Evolutionary conservation across 2,329 filamentous ascomycete genomes (phyloP).

Genomic region (Diaporthe destruens): DNA sequence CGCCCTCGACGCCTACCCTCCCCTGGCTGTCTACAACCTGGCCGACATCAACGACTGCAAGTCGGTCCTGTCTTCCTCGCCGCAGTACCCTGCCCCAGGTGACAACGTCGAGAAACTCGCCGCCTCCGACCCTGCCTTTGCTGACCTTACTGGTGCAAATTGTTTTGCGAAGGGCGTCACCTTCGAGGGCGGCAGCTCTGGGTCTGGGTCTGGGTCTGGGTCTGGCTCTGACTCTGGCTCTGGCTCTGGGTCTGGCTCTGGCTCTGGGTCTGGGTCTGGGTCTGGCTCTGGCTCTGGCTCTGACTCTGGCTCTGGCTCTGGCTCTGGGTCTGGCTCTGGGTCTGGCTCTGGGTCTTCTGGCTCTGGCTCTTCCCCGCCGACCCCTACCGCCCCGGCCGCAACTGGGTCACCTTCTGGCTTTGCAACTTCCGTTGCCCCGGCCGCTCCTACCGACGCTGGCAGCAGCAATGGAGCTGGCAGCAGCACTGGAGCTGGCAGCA

Average conservation of each 20-base stretch:
- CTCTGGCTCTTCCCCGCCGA: conserved; percentile 51
- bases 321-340: conserved; percentile 41
- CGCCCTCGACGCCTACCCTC: conserved; percentile 55
- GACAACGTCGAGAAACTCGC: conserved; percentile 55
- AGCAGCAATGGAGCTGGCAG: conserved; percentile 36
- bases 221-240: too few species aligned
- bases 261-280: too few species aligned
- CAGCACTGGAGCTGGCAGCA: conserved; percentile 7
- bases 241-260: too few species aligned
- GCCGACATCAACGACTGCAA: conserved; percentile 73
- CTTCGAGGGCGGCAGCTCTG: conserved; percentile 50
- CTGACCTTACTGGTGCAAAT: conserved; percentile 35
- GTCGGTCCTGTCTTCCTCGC: conserved; percentile 68
- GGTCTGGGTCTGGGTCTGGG: conserved; percentile 34
- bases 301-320: too few species aligned
- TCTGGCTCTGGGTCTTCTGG: conserved; percentile 9
- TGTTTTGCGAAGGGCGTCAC: conserved; percentile 41
- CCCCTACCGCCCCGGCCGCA: conserved; percentile 45
- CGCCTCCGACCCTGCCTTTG: conserved; percentile 27
- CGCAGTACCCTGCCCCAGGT: conserved; percentile 76
- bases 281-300: too few species aligned
- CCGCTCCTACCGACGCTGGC: conserved; percentile 44
- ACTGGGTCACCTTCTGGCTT: conserved; percentile 35
- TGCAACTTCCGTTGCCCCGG: conserved; percentile 37
- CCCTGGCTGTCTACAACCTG: conserved; percentile 78